Conservation (phyloP, 2,329 filamentous ascomycete genomes). For the Talaromyces funiculosus region DNA sequence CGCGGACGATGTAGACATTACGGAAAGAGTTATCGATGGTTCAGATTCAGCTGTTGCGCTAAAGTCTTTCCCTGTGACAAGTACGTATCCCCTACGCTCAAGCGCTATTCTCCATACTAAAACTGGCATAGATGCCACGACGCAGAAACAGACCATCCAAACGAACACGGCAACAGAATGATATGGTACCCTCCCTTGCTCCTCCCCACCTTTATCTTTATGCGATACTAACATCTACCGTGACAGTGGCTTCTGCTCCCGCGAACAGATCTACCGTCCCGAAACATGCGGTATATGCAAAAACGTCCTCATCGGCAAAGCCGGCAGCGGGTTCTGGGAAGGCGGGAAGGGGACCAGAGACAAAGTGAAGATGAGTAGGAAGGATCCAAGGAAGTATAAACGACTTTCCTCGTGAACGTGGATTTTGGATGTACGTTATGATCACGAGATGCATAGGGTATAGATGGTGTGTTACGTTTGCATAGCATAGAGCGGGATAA, state of each 20-base stretch:
- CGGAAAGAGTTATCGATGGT: constrained; percentile 52
- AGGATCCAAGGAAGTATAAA: constrained; percentile 37
- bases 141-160: constrained; percentile 60
- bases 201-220: neutral
- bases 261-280: constrained; percentile 73
- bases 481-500: neutral
- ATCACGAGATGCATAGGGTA: neutral
- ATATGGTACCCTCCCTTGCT: constrained; percentile 51
- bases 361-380: constrained; percentile 63
- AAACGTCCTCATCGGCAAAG: constrained; percentile 62
- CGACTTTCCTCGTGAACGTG: neutral
- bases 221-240: neutral
- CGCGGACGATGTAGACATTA: constrained; percentile 52
- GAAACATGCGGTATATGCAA: constrained; percentile 73
- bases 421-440: too few relatives aligned
- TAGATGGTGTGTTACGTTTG: neutral
- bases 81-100: constrained; percentile 27
- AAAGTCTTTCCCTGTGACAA: constrained; percentile 55
- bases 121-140: constrained; percentile 61
- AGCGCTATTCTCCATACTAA: neutral
- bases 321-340: constrained; percentile 72
- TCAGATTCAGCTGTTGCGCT: constrained; percentile 52
- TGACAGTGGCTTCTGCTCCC: constrained; percentile 63
- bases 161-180: constrained; percentile 81
- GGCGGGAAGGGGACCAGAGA: constrained; percentile 78